Percentiles rank a stretch among this genome's conserved stretches.
Conservation (phyloP, 1,284 basidiomycete species). For the Cutaneotrichosporon sp. region DNA sequence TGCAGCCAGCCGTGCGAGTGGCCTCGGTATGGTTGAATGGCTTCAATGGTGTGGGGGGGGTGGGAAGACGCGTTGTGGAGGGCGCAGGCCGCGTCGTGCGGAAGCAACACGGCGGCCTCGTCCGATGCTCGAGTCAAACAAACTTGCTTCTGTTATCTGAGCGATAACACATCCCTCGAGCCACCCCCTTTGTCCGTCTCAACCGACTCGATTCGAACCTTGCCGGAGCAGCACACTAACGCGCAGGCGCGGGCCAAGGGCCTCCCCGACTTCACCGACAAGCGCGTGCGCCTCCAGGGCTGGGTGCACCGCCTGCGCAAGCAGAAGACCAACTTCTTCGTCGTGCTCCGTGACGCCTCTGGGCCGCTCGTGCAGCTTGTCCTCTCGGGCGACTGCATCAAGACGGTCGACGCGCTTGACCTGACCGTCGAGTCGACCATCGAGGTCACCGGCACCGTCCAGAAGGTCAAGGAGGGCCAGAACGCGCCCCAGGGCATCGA, state of each 20-base stretch:
- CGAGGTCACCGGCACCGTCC: slow-evolving; percentile 83
- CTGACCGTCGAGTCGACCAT: slow-evolving; percentile 92
- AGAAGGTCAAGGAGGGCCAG: slow-evolving; percentile 89
- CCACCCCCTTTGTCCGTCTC: neutral
- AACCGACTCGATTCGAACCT: neutral
- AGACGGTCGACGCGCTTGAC: slow-evolving; percentile 91
- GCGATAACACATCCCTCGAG: neutral
- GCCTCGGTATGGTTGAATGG: neutral
- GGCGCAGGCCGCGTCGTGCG: too few relatives aligned
- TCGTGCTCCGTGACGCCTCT: slow-evolving; percentile 95
- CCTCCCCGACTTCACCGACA: slow-evolving; percentile 65
- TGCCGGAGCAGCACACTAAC: neutral
- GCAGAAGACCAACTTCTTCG: slow-evolving; percentile 92
- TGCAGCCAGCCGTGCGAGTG: neutral
- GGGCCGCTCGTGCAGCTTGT: slow-evolving; percentile 85
- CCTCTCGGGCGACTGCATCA: slow-evolving; percentile 79
- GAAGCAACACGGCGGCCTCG: neutral
- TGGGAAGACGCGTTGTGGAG: too few relatives aligned
- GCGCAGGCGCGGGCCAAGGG: slow-evolving; percentile 73
- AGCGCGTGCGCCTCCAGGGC: slow-evolving; percentile 85
- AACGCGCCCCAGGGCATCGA: slow-evolving; percentile 95
- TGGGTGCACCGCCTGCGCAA: slow-evolving; percentile 95
- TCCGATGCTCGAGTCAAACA: neutral
- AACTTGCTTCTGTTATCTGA: too few relatives aligned
- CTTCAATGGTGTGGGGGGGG: too few relatives aligned